Base-by-base conservation (phyloP, 331 rosid genomes). In the Cydonia oblonga region DNA sequence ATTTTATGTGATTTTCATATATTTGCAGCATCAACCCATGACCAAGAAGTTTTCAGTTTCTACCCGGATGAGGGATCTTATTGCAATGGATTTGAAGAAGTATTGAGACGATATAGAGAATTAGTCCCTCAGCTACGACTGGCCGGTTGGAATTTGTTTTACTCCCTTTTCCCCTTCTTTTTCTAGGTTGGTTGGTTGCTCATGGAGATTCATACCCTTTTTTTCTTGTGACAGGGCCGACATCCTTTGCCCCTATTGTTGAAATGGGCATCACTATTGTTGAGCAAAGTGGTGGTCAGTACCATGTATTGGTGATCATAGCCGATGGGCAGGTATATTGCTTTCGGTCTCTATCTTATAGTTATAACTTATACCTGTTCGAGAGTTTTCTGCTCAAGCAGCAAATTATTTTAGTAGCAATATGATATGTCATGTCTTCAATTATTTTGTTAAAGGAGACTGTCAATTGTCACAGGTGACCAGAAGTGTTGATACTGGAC, bases 21-120 rank as follows among this genome's bases (percentile, higher is more conserved):
- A 49, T 75, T 83, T 68, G 83, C 89, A 95, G 99, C 97, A 66
- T 88, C 97, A 52, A 91, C 97, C 35, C 96, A 87, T 73, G 96
- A 88, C 83, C 99, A 89, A 75, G 97, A 91, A 74, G 97, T 95
- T 76, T 95, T 95, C 76, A 89, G 96, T 75, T 95, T 95, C 86
- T 68, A 77, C 75, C 83, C 90, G 0, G 93, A 91, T 19, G 96
- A 91, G 61, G 80, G 86, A 68, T 77, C 78, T 79, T 60, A 40
- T 60, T 95, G 99, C 73, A 83, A 81, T 18, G 99, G 99, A 79
- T 95, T 91, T 84, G 97, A 91, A 86, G 99, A 91, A 85, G 99
- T 91, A 29, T 75, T 95, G 79, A 29, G 73, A 14, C 80, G 93
- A 29, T 95, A 95, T 53, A 81, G 88, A 77, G 92, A 89, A 78